phyloP scores from a whole-genome alignment of 306 rosid species.

The Dicorynia guianensis region DNA sequence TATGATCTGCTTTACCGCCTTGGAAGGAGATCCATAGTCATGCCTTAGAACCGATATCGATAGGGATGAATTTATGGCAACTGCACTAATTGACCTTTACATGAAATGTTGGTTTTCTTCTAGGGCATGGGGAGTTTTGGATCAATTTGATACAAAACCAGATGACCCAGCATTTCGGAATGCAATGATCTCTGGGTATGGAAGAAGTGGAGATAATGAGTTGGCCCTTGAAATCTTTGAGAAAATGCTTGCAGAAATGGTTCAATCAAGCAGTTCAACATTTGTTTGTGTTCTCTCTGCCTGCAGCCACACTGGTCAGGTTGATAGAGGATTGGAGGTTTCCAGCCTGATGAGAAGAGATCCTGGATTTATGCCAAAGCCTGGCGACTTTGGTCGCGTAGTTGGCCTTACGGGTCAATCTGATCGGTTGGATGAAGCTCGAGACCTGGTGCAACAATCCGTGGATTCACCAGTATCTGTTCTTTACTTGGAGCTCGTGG shows the following conservation, averaged over 20 bases:
- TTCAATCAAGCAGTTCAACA: conserved; percentile 69
- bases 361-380: conserved; percentile 63
- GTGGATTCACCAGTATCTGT: conserved; percentile 64
- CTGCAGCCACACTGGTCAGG: conserved; percentile 77
- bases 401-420: conserved; percentile 77
- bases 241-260: conserved; percentile 55
- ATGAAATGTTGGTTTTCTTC: conserved; percentile 73
- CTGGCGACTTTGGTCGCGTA: conserved; percentile 67
- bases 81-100: conserved; percentile 71
- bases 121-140: conserved; percentile 56
- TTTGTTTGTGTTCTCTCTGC: conserved; percentile 70
- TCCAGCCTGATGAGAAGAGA: conserved; percentile 64
- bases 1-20: conserved; percentile 50
- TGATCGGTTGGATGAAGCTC: conserved; percentile 65
- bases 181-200: conserved; percentile 72
- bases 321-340: conserved; percentile 63
- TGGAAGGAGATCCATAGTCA: conserved; percentile 75
- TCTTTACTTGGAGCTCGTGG: conserved; percentile 79
- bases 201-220: conserved; percentile 70
- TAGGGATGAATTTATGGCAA: conserved; percentile 63
- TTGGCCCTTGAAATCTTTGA: conserved; percentile 62
- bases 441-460: conserved; percentile 52
- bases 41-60: conserved; percentile 48
- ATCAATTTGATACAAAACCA: conserved; percentile 62
- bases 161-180: conserved; percentile 82